Evolutionary conservation across 345 rosid genomes (phyloP), one percentile per base, ranked within the genome.

Genomic region (Microcos paniculata): DNA sequence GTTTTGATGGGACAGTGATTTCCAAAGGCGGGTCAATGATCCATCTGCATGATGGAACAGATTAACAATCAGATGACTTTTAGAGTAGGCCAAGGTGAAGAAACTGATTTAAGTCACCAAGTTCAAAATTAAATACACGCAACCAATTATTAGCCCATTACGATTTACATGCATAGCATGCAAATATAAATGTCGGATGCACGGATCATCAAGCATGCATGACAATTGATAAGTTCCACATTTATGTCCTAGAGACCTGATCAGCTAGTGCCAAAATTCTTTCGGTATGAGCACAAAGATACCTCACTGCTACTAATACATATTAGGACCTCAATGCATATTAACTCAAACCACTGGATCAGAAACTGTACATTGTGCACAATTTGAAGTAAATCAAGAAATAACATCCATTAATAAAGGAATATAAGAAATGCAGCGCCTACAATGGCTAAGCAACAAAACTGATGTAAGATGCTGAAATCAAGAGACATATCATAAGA

Each of bases 21-120:
- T 93, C 98, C 86, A 92, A 79, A 10, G 95, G 98, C 53, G 97
- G 97, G 79, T 96, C 95, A 55, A 93, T 88, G 43, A 93, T 79
- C 99, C 99, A 96, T 74, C 98, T 96, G 92, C 57, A 76, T 2
- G 19, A 24, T n/a, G 53, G 63, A 26, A 78, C 51, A 58, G 61
- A 43, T 30, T 8, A 62, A 51, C 18, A 1, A 8, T 48, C 65
- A 76, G 33, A 71, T 71, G 24, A 55, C 62, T 71, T 42, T 10
- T 5, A 4, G 21, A 28, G 23, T 28, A 43, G 70, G 43, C 42
- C 40, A 71, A 46, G 23, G 23, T 4, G 18, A 23, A 45, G 40
- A 68, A 66, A 21, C 55, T 67, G 56, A 67, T 46, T 67, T 46
- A 1, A 15, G 16, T 46, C 38, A 30, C 16, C 56, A 46, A 26